Evolutionary conservation across 1,284 basidiomycete species (phyloP).

Genomic region (Phellinidium pouzarii): DNA sequence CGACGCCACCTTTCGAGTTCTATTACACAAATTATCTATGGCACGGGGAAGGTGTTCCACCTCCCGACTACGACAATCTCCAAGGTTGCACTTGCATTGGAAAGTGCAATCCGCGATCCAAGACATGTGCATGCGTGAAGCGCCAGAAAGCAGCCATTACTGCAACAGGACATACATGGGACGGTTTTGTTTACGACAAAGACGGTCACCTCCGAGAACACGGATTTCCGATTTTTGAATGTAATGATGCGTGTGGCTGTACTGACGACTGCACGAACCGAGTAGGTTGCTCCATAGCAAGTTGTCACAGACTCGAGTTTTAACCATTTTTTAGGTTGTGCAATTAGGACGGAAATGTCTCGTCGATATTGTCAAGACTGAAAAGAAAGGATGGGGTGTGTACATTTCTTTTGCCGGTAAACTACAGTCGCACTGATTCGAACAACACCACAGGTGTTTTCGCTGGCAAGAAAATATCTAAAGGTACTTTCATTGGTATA

Average conservation of each 20-base stretch:
- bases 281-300: constrained; percentile 37
- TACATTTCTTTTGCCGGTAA: constrained; percentile 3
- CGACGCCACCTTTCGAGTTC: constrained; percentile 70
- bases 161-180: constrained; percentile 24
- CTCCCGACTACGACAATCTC: constrained; percentile 51
- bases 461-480: constrained; percentile 58
- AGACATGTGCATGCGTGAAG: constrained; percentile 60
- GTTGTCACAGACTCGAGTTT: background rate
- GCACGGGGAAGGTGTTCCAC: constrained; percentile 58
- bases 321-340: constrained; percentile 51
- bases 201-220: constrained; percentile 43
- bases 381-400: constrained; percentile 77
- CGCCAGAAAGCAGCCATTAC: constrained; percentile 44
- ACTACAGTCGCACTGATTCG: background rate
- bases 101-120: constrained; percentile 60
- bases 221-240: constrained; percentile 75
- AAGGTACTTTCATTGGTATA: constrained; percentile 71
- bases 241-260: constrained; percentile 78
- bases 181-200: constrained; percentile 63
- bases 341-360: constrained; percentile 67
- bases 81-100: constrained; percentile 70
- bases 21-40: constrained; percentile 74
- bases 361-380: constrained; percentile 63
- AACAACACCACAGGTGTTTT: constrained; percentile 55
- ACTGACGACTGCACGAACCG: constrained; percentile 76